Base-by-base conservation (phyloP, 495 filamentous ascomycete species). In the Penicillium alfredii region DNA sequence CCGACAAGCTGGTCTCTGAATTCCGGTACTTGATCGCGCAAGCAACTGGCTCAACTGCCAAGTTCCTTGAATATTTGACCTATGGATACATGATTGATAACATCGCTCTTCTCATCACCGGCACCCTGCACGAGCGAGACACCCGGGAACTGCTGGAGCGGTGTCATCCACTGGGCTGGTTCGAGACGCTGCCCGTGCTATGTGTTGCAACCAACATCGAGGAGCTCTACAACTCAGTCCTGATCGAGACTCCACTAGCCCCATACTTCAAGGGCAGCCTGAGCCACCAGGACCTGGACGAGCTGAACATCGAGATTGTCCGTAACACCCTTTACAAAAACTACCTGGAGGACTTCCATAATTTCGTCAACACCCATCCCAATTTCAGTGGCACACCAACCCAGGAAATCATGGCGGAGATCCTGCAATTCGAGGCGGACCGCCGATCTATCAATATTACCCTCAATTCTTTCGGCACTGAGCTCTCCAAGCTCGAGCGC, bases 41-140 rank as follows among this genome's bases (percentile, higher is more conserved):
- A 56, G 81, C 93, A 10, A 84, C 84, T 4, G 93, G 92, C 5
- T 84, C 86, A 0, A 77, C 94, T 13, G 81, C 88, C 33, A 87
- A 85, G 51, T 99, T 99, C 61, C 81, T 97, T 68, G 86, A 95
- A 55, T 99, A 94, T 61, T 68, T 99, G 37, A 97, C 90, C 8
- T 97, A 99, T 54, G 88, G 87, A 30, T 99, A 99, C 71, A 99
- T 99, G 92, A 99, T 99, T 63, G 92, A 99, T 65, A 99, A 99
- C 59, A 88, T 99, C 25, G 93, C 92, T 16, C 80, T 99, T 14
- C 79, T 99, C 50, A 99, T 99, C 62, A 99, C 92, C 23, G 92
- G 93, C 44, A 99, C 93, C 12, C 76, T 99, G 12, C 92, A 97
- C 62, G 93, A 97, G 66, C 80, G 92, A 55, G 93, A 99, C 66